Base-by-base conservation (phyloP, 805 yeast species). In the Starmerella potacharoeniae region DNA sequence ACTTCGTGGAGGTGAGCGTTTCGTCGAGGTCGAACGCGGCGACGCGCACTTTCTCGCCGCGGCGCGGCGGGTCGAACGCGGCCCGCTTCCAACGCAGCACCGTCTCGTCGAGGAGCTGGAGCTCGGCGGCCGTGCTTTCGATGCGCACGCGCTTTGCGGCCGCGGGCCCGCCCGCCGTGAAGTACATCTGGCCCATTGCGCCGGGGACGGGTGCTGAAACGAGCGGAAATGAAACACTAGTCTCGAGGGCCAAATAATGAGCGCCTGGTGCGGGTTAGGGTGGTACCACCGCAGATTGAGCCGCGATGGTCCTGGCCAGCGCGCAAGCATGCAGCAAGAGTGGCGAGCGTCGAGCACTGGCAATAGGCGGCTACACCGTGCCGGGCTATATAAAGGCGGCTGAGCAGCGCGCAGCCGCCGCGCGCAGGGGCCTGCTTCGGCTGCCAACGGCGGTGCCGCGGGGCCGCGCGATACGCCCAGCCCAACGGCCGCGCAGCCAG, bases 11-110 rank as follows among this genome's bases (percentile, higher is more conserved):
- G 0, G 87, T 78, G 7, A 91, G 61, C 0, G 97, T 91, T 8
- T 80, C 83, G 71, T 91, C 98, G 51, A 91, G 72, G 67, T 91
- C 97, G 68, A 90, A 91, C 0, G 85, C 84, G 2, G 87, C 87
- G 0, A 84, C 37, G 29, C 53, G 36, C 17, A 53, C 50, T 8
- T 36, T 37, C 22, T 37, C 51, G 41, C 43, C 43, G 33, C 10
- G 22, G 9, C 35, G n/a, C 28, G 34, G 51, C 43, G 42, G 10
- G 5, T 36, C 28, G 43, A 48, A 37, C 14, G 5, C 51, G 4
- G 34, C 9, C 1, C 43, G 42, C 43, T 22, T 10, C 51, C 51
- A 46, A 4, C 40, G 49, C n/a, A 46, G 34, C n/a, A 46, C 49
- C 11, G 49, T 46, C 43, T 22, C 51, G 28, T 48, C 51, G 17